A percentile compares a stretch with the other conserved stretches of the same genome.
phyloP scores from a whole-genome alignment of 805 yeast genomes.

The Starmerella sp. region DNA sequence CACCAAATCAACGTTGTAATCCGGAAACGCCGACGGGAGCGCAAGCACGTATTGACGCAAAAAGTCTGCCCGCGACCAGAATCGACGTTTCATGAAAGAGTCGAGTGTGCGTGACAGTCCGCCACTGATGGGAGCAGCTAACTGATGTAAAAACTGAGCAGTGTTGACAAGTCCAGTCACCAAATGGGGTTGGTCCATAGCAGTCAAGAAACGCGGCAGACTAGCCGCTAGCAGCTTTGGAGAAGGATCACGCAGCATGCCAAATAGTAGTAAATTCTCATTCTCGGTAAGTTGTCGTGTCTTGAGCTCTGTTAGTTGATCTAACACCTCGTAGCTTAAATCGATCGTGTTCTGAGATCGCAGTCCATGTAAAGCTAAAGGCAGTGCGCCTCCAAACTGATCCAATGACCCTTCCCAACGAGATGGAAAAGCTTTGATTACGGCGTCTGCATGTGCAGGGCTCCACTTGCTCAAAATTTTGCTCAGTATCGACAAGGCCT shows the following conservation, averaged over 20 bases:
- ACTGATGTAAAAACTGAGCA: slow-evolving; percentile 31
- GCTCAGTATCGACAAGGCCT: slow-evolving; percentile 67
- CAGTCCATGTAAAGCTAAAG: slow-evolving; percentile 66
- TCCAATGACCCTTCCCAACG: slow-evolving; percentile 69
- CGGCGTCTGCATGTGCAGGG: slow-evolving; percentile 68
- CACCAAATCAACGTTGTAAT: slow-evolving; percentile 59
- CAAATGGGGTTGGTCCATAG: slow-evolving; percentile 50
- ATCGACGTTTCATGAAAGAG: slow-evolving; percentile 65
- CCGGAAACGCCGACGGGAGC: slow-evolving; percentile 59
- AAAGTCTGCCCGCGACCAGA: slow-evolving; percentile 85
- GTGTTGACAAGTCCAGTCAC: slow-evolving; percentile 45
- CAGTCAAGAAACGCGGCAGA: slow-evolving; percentile 74
- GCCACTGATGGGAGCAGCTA: slow-evolving; percentile 32
- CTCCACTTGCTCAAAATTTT: slow-evolving; percentile 81
- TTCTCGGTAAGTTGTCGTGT: slow-evolving; percentile 40
- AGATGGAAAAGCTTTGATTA: slow-evolving; percentile 79
- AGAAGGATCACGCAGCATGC: slow-evolving; percentile 51
- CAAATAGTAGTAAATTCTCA: slow-evolving; percentile 49
- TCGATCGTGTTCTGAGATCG: slow-evolving; percentile 73
- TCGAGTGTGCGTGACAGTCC: slow-evolving; percentile 60
- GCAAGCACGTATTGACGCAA: slow-evolving; percentile 66
- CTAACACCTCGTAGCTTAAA: slow-evolving; percentile 60
- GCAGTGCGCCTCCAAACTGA: slow-evolving; percentile 77
- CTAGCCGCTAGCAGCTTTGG: slow-evolving; percentile 65
- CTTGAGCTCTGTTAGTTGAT: slow-evolving; percentile 41